Percentiles rank a stretch among this genome's conserved stretches.
phyloP scores from a whole-genome alignment of 495 filamentous ascomycete species.

The Aspergillus kassunensis region DNA sequence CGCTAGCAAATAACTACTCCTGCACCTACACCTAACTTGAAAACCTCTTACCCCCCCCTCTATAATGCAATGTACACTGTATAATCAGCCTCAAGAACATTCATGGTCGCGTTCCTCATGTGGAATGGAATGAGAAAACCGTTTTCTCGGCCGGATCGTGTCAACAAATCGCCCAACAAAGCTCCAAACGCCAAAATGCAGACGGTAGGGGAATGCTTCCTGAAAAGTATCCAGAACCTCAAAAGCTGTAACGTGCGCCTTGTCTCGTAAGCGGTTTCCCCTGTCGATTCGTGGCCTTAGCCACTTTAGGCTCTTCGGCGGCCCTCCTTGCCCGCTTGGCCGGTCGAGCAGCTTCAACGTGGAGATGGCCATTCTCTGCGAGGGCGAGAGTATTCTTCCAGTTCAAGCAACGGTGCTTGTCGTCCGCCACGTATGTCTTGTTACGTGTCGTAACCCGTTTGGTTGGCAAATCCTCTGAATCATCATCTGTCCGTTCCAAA shows the following conservation, averaged over 20 bases:
- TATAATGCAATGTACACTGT: constrained; percentile 16
- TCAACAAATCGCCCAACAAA: constrained; percentile 3
- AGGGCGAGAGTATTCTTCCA: constrained; percentile 82
- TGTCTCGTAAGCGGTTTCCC: constrained; percentile 47
- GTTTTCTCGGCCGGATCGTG: constrained; percentile 8
- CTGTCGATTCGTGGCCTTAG: constrained; percentile 44
- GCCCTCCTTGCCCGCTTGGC: constrained; percentile 56
- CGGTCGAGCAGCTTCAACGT: constrained; percentile 70
- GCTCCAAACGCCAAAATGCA: constrained; percentile 7
- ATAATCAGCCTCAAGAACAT: constrained; percentile 1
- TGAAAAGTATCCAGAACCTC: neutral
- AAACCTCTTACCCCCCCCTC: neutral
- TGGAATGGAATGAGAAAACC: constrained; percentile 11
- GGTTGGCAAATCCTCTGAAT: constrained; percentile 52
- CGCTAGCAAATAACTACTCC: neutral
- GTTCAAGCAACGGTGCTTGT: constrained; percentile 64
- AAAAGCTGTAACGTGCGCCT: constrained; percentile 45
- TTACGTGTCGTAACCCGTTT: constrained; percentile 75
- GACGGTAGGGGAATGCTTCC: constrained; percentile 7
- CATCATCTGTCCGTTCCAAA: constrained; percentile 49
- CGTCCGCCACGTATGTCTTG: constrained; percentile 61
- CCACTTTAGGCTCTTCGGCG: constrained; percentile 38
- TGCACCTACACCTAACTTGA: neutral
- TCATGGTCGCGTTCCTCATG: constrained; percentile 24
- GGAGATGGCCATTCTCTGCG: constrained; percentile 73